Conservation (phyloP, 2,329 filamentous ascomycete species). For the Thermothelomyces thermophilus region DNA sequence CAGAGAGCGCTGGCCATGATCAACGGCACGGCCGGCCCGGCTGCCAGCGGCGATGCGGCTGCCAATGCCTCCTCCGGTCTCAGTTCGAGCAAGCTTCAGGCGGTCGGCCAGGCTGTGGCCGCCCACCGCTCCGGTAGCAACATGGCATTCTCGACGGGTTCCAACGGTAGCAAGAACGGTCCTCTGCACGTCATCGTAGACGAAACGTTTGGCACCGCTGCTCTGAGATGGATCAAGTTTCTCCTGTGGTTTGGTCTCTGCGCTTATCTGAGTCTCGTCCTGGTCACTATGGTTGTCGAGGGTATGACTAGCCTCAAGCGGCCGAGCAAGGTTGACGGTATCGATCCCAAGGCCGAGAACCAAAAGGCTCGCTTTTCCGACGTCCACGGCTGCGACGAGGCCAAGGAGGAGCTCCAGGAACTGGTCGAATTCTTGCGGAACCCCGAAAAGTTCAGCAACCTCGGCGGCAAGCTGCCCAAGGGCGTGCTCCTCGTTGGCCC, state of each 20-base stretch:
- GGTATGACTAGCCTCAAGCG: conserved; percentile 73
- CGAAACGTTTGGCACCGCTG: conserved; percentile 68
- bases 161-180: conserved; percentile 71
- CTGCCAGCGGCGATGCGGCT: conserved; percentile 23
- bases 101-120: conserved; percentile 74
- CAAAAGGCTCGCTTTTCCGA: conserved; percentile 88
- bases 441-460: conserved; percentile 84
- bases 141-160: conserved; percentile 46
- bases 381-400: conserved; percentile 95
- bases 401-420: conserved; percentile 95
- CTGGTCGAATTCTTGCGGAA: conserved; percentile 93
- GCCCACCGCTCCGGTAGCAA: conserved; percentile 63
- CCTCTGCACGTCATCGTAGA: conserved; percentile 96
- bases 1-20: conserved; percentile 58
- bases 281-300: conserved; percentile 79
- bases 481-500: conserved; percentile 92
- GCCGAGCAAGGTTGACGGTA: conserved; percentile 61
- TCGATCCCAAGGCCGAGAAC: conserved; percentile 85
- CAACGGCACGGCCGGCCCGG: conserved; percentile 21
- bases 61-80: conserved; percentile 37
- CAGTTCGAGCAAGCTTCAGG: conserved; percentile 60
- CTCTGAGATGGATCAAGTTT: conserved; percentile 93
- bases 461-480: conserved; percentile 94
- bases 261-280: conserved; percentile 70
- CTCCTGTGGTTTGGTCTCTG: conserved; percentile 69